Conservation (phyloP, 768 basidiomycete species). For the Rhizopogon sp. region DNA sequence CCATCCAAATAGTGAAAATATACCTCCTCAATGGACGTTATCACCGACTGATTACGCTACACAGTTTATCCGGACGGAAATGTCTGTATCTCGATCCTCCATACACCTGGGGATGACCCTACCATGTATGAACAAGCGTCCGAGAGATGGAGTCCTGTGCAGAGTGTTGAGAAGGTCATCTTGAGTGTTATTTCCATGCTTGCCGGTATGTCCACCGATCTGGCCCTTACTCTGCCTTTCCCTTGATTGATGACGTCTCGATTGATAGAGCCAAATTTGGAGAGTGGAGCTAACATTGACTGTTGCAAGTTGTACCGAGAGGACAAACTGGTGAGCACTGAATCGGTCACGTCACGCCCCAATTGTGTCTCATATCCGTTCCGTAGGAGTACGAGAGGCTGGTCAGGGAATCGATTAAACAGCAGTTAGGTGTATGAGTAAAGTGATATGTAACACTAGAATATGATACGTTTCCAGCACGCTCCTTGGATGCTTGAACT, state of each 20-base stretch:
- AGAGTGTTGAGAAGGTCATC: conserved; percentile 95
- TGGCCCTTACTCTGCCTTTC: background rate
- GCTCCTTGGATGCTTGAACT: conserved; percentile 1
- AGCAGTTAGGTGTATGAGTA: conserved; percentile 73
- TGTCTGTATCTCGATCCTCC: conserved; percentile 97
- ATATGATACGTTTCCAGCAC: background rate
- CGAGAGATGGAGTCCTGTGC: conserved; percentile 98
- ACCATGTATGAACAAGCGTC: conserved; percentile 93
- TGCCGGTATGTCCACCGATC: conserved; percentile 54
- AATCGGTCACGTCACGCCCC: background rate
- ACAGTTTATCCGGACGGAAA: conserved; percentile 93
- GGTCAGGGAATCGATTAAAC: conserved; percentile 77
- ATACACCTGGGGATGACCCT: conserved; percentile 89
- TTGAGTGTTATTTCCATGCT: conserved; percentile 97
- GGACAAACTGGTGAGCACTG: conserved; percentile 49
- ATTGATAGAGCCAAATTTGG: conserved; percentile 84
- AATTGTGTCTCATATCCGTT: conserved; percentile 1
- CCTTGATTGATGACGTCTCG: background rate
- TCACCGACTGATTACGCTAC: background rate
- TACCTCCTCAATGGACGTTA: conserved; percentile 6
- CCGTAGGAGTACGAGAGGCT: conserved; percentile 79
- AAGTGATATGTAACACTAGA: conserved; percentile 4
- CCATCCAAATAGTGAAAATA: conserved; percentile 89
- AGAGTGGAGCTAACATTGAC: conserved; percentile 95
- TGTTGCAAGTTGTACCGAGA: conserved; percentile 97